Percentiles rank a stretch among this genome's conserved stretches.
These are phyloP conservation scores for Aurantiochytrium sp. DNA, from an alignment of 108 stramenopile species.

Conservation along the genomic window DNA sequence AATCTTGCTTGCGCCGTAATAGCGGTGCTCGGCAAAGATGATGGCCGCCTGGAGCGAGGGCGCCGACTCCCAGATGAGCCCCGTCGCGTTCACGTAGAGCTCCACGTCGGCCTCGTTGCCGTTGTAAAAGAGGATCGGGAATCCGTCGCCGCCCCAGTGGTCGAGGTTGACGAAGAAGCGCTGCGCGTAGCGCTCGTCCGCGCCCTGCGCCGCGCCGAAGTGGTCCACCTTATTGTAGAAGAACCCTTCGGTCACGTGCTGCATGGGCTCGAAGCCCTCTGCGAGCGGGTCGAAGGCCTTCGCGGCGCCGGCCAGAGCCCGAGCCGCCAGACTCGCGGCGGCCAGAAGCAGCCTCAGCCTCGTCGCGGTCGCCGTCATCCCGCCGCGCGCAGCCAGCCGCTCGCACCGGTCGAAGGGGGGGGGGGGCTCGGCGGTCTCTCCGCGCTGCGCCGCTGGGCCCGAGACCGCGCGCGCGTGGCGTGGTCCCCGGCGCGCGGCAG, in stretches of 20 bases:
- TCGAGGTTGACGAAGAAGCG: background rate
- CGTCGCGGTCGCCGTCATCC: too few relatives aligned
- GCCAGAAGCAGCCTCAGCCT: too few relatives aligned
- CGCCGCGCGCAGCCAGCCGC: too few relatives aligned
- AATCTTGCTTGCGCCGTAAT: conserved; percentile 60
- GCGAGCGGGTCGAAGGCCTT: too few relatives aligned
- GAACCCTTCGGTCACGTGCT: background rate
- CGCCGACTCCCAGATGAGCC: conserved; percentile 84
- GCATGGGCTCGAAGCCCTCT: too few relatives aligned
- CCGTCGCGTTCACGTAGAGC: conserved; percentile 73
- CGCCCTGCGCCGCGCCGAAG: background rate
- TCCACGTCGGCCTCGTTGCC: conserved; percentile 80
- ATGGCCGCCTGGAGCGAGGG: conserved; percentile 61
- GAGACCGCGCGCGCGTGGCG: too few relatives aligned
- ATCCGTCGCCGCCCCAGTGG: background rate
- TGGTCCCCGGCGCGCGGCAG: too few relatives aligned
- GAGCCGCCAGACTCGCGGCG: too few relatives aligned
- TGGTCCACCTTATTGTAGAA: background rate
- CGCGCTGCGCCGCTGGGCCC: too few relatives aligned
- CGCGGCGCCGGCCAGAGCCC: too few relatives aligned
- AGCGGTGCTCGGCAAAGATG: conserved; percentile 83
- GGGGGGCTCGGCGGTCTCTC: too few relatives aligned
- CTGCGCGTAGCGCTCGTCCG: background rate
- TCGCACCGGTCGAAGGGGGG: too few relatives aligned
- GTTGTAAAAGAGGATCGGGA: conserved; percentile 69